Evolutionary conservation across 2,329 filamentous ascomycete genomes (phyloP).

Genomic region (Xylaria sp.): DNA sequence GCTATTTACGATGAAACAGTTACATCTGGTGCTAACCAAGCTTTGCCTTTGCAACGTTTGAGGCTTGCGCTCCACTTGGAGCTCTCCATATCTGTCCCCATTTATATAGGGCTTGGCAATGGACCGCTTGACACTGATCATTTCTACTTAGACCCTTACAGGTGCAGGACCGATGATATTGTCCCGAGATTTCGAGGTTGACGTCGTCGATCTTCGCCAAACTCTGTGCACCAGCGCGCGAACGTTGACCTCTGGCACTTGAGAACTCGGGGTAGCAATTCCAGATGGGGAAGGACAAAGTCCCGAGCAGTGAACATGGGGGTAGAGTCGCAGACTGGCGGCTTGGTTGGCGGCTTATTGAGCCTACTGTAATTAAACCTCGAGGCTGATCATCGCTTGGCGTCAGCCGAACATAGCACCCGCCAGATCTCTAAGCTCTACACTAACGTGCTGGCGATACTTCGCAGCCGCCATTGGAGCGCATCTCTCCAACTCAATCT

Average conservation of each 20-base stretch:
- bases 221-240: constrained; percentile 14
- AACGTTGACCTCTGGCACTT: constrained; percentile 16
- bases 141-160: constrained; percentile 27
- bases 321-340: constrained; percentile 7
- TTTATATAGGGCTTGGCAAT: constrained; percentile 29
- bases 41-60: constrained; percentile 26
- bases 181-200: constrained; percentile 25
- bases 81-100: constrained; percentile 6
- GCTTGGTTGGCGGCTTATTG: constrained; percentile 15
- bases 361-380: constrained; percentile 31
- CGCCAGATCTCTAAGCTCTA: constrained; percentile 35
- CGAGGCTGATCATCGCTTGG: constrained; percentile 43
- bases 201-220: constrained; percentile 27
- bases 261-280: constrained; percentile 24
- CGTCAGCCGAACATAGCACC: constrained; percentile 30
- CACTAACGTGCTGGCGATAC: constrained; percentile 11
- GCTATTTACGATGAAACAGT: constrained; percentile 35
- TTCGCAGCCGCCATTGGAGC: constrained; percentile 28
- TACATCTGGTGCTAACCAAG: constrained; percentile 22
- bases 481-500: constrained; percentile 24
- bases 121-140: constrained; percentile 30
- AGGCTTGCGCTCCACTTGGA: constrained; percentile 14
- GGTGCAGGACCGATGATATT: constrained; percentile 8
- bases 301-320: constrained; percentile 8
- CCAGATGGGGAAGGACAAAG: constrained; percentile 34